Evolutionary conservation across 2,329 filamentous ascomycete species (phyloP).

Genomic region (Ophiosphaerella herpotricha): DNA sequence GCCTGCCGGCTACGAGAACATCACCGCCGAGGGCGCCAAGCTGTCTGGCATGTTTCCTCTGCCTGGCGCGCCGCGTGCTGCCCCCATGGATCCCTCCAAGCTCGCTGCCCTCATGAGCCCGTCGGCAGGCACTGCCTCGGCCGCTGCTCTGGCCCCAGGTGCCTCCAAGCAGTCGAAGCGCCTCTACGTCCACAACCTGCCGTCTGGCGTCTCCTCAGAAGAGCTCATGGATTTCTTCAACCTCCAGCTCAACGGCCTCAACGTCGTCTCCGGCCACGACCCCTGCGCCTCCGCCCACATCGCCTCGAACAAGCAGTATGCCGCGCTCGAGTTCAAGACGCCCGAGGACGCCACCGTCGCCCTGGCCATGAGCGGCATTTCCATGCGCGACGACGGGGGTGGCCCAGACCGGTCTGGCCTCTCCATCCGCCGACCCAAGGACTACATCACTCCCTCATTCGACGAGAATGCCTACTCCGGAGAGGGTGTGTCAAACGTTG

Average conservation of each 20-base stretch:
- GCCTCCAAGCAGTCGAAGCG: slow-evolving; percentile 95
- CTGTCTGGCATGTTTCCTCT: slow-evolving; percentile 98
- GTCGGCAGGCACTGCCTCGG: slow-evolving; percentile 71
- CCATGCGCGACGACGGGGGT: slow-evolving; percentile 72
- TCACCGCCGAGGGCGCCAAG: slow-evolving; percentile 98
- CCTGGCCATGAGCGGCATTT: slow-evolving; percentile 84
- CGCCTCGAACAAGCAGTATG: slow-evolving; percentile 77
- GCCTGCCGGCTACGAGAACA: slow-evolving; percentile 95
- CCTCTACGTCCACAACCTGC: slow-evolving; percentile 84
- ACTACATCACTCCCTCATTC: slow-evolving; percentile 88
- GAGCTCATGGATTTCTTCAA: slow-evolving; percentile 86
- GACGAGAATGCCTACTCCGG: slow-evolving; percentile 70
- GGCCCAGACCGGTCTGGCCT: slow-evolving; percentile 60
- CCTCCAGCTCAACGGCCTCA: slow-evolving; percentile 93
- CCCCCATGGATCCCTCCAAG: slow-evolving; percentile 92
- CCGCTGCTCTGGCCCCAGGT: slow-evolving; percentile 83
- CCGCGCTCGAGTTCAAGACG: slow-evolving; percentile 87
- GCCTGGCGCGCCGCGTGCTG: slow-evolving; percentile 90
- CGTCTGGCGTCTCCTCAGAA: slow-evolving; percentile 74
- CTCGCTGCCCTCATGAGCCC: slow-evolving; percentile 96
- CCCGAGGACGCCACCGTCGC: slow-evolving; percentile 88
- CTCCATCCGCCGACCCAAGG: slow-evolving; percentile 84
- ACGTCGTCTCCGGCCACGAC: slow-evolving; percentile 81
- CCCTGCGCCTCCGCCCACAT: slow-evolving; percentile 85
- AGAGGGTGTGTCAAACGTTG: slow-evolving; percentile 76